phyloP scores from a whole-genome alignment of 352 stramenopile genomes.

The Blastocystis sp. region DNA sequence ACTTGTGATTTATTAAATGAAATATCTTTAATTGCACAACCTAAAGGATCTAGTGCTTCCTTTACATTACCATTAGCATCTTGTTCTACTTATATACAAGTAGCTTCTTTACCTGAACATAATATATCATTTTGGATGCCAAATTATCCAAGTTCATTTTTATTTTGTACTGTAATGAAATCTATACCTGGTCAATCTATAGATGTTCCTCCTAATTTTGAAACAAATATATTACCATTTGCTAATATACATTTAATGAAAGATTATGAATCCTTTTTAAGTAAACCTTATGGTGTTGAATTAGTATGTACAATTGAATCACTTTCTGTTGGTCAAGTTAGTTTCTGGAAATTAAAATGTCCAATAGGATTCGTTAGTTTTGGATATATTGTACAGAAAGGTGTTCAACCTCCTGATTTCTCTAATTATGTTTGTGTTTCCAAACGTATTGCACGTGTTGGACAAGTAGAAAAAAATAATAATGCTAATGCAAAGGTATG shows the following conservation, averaged over 20 bases:
- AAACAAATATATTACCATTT: conserved; percentile 14
- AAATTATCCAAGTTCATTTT: background rate
- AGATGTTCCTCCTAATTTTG: background rate
- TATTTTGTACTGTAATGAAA: conserved; percentile 18
- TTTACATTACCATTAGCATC: background rate
- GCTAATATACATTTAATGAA: too few species aligned
- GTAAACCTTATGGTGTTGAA: background rate
- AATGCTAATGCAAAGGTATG: conserved; percentile 22
- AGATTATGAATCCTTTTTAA: too few species aligned
- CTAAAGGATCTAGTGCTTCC: background rate
- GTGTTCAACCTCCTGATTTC: background rate
- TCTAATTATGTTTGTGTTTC: conserved; percentile 12
- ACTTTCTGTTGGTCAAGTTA: background rate
- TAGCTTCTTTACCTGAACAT: conserved; percentile 20
- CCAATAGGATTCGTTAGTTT: conserved; percentile 18
- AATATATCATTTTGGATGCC: conserved; percentile 24
- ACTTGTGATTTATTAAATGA: conserved; percentile 3
- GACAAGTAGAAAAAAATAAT: conserved; percentile 1
- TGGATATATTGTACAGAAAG: conserved; percentile 12
- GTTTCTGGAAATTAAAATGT: conserved; percentile 13
- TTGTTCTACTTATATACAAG: conserved; percentile 2
- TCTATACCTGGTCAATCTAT: background rate
- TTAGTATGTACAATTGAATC: background rate
- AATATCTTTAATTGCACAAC: conserved; percentile 10
- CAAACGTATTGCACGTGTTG: background rate